These are phyloP conservation scores for Phalaenopsis aphrodite DNA, from an alignment of 106 monocot genomes.

Conservation along the genomic window DNA sequence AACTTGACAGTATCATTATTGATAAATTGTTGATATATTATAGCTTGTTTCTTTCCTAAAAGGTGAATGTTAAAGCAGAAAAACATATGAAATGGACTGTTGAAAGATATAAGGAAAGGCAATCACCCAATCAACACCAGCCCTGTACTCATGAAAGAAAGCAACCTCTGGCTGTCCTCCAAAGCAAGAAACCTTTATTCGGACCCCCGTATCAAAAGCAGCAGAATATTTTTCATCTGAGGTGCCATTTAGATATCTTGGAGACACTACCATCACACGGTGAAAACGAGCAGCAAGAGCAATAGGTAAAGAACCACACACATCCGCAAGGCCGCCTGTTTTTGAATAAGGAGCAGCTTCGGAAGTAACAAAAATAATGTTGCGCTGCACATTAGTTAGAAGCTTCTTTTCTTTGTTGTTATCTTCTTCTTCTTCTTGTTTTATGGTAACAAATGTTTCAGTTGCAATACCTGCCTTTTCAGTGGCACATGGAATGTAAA, in stretches of 20 bases:
- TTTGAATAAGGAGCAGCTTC: conserved; percentile 69
- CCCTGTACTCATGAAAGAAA: conserved; percentile 81
- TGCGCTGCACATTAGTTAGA: conserved; percentile 12
- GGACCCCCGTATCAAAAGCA: conserved; percentile 27
- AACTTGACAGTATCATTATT: no score
- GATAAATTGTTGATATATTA: background rate
- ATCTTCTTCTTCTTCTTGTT: conserved; percentile 8
- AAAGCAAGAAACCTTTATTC: conserved; percentile 60
- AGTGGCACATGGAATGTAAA: background rate
- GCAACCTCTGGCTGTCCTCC: conserved; percentile 62
- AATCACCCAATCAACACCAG: conserved; percentile 85
- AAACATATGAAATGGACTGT: background rate
- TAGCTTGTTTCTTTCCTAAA: background rate
- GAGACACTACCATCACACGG: conserved; percentile 89
- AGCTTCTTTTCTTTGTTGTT: conserved; percentile 11
- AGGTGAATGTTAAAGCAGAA: background rate
- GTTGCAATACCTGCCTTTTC: background rate
- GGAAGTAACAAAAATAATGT: conserved; percentile 49
- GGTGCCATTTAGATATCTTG: conserved; percentile 66
- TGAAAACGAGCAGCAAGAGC: conserved; percentile 77
- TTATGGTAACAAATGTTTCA: background rate
- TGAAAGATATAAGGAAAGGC: conserved; percentile 1
- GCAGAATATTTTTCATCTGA: conserved; percentile 30
- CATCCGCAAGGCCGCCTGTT: conserved; percentile 72
- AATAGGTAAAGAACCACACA: conserved; percentile 85